Conservation (phyloP, 768 basidiomycete species). For the Phaeotremella skinneri region DNA sequence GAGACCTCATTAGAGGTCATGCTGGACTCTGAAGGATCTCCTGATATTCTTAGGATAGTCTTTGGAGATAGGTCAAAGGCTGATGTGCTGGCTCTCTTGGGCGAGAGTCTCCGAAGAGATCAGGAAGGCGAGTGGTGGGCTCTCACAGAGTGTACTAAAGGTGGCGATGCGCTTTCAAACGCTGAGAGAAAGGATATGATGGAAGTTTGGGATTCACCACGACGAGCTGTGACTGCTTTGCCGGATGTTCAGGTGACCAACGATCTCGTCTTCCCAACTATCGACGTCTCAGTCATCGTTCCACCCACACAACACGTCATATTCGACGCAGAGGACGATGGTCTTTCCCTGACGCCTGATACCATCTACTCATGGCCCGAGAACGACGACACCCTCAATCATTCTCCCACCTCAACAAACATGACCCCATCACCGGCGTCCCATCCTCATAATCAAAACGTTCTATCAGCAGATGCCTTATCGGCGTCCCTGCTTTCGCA, state of each 20-base stretch:
- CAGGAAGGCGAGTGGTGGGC: constrained; percentile 31
- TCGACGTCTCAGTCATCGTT: constrained; percentile 15
- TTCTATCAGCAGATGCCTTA: constrained; percentile 12
- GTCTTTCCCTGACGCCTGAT: not conserved
- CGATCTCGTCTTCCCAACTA: constrained; percentile 18
- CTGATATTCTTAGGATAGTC: constrained; percentile 32
- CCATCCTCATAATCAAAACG: not conserved
- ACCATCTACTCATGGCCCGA: constrained; percentile 13
- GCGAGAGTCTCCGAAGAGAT: constrained; percentile 25
- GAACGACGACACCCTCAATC: constrained; percentile 10
- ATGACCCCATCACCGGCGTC: not conserved
- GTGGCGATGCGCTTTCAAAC: constrained; percentile 15
- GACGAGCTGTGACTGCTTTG: not conserved
- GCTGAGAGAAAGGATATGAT: constrained; percentile 28
- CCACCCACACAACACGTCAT: constrained; percentile 5
- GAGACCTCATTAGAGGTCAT: constrained; percentile 14
- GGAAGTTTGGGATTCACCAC: constrained; percentile 27
- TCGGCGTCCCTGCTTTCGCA: constrained; percentile 24
- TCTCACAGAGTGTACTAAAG: constrained; percentile 7
- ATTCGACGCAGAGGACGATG: constrained; percentile 11
- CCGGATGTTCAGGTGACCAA: not conserved
- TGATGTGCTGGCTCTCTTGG: constrained; percentile 28
- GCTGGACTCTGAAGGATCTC: constrained; percentile 22
- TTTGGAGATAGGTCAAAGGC: constrained; percentile 29
- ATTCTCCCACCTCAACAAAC: constrained; percentile 5